These are phyloP conservation scores for Dothistroma pini DNA, from an alignment of 2,329 filamentous ascomycete species.

Conservation along the genomic window DNA sequence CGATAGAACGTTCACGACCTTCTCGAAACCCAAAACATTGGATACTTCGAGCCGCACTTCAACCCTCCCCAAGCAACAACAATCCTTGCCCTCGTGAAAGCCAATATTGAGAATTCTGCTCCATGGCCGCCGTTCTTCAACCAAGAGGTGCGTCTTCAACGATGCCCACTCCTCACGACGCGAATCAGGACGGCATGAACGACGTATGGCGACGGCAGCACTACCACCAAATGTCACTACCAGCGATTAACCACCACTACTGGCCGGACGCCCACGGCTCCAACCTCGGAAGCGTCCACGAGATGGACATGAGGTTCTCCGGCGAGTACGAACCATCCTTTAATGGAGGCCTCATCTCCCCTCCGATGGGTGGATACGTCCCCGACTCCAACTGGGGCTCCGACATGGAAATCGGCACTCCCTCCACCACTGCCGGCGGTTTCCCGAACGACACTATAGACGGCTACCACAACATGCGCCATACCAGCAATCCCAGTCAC, in stretches of 20 bases:
- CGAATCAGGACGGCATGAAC: constrained; percentile 18
- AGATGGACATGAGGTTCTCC: constrained; percentile 28
- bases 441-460: constrained; percentile 25
- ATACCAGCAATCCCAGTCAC: constrained; percentile 15
- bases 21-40: constrained; percentile 8
- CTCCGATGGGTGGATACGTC: constrained; percentile 23
- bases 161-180: constrained; percentile 14
- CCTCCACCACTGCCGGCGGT: constrained; percentile 22
- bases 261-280: constrained; percentile 22
- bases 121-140: constrained; percentile 23
- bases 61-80: constrained; percentile 20
- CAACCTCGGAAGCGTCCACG: constrained; percentile 25
- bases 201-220: constrained; percentile 25
- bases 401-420: constrained; percentile 32
- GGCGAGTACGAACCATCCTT: constrained; percentile 21
- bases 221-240: constrained; percentile 21
- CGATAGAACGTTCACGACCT: neutral
- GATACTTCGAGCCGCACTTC: constrained; percentile 21
- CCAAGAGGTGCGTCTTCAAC: constrained; percentile 16
- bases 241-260: constrained; percentile 15
- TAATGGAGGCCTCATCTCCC: constrained; percentile 24
- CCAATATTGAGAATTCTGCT: constrained; percentile 25
- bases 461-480: constrained; percentile 23
- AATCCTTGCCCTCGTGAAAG: constrained; percentile 18
- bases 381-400: constrained; percentile 26